Conservation (phyloP, 768 basidiomycete species). For the Podaxis sp. region DNA sequence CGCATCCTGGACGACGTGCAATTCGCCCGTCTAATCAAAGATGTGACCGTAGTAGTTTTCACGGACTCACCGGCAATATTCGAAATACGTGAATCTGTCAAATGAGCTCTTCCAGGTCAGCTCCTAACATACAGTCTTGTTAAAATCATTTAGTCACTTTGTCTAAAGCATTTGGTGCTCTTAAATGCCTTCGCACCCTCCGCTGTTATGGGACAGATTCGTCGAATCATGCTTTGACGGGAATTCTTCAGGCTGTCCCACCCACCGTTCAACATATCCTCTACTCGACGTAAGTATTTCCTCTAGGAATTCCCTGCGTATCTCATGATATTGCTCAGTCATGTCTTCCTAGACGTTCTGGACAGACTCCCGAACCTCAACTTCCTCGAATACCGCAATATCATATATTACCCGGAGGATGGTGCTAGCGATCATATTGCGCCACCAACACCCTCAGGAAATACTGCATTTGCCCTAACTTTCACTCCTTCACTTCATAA, state of each 20-base stretch:
- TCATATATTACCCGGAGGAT: background rate
- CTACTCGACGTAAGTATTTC: constrained; percentile 6
- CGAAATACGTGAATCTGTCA: constrained; percentile 29
- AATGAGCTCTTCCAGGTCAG: constrained; percentile 3
- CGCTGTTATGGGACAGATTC: constrained; percentile 34
- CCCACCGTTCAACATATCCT: constrained; percentile 20
- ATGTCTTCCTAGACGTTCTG: background rate
- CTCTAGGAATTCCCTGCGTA: background rate
- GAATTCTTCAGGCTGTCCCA: constrained; percentile 30
- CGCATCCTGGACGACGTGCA: constrained; percentile 30
- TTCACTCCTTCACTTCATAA: background rate
- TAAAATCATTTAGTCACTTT: constrained; percentile 27
- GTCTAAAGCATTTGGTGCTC: constrained; percentile 28
- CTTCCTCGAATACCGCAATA: constrained; percentile 10
- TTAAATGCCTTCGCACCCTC: constrained; percentile 33
- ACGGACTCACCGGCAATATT: constrained; percentile 33
- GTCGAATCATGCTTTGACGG: constrained; percentile 24
- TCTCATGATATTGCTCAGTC: background rate
- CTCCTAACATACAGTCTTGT: background rate
- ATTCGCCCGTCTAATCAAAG: constrained; percentile 34
- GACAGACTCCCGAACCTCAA: constrained; percentile 7
- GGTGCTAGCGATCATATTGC: background rate
- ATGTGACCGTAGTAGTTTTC: constrained; percentile 35
- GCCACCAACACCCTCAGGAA: background rate
- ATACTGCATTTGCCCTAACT: background rate